Percentiles rank a stretch among this genome's conserved stretches.
Evolutionary conservation across 2,329 filamentous ascomycete genomes (phyloP).

Genomic region (Diaporthe ampelina): DNA sequence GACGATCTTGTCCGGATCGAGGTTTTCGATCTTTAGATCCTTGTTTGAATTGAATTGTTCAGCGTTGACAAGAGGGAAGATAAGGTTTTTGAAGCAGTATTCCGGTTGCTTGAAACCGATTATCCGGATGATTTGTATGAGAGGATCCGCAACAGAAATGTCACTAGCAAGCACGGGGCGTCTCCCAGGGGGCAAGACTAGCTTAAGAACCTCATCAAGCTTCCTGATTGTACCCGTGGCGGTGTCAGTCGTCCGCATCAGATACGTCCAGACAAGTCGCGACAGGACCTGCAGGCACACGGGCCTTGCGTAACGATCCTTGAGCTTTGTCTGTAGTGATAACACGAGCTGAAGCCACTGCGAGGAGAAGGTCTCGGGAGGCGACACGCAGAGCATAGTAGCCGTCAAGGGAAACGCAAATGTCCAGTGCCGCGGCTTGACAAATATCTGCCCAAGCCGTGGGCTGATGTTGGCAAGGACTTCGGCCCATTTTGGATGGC

Average conservation of each 20-base stretch:
- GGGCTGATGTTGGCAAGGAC: constrained; percentile 85
- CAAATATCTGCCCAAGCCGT: constrained; percentile 85
- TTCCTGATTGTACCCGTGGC: constrained; percentile 78
- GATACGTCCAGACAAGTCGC: constrained; percentile 92
- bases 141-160: constrained; percentile 84
- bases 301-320: constrained; percentile 83
- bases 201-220: constrained; percentile 88
- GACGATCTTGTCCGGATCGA: constrained; percentile 98
- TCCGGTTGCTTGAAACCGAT: constrained; percentile 96
- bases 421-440: constrained; percentile 93
- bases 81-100: constrained; percentile 89
- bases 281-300: constrained; percentile 91
- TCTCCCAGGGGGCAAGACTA: constrained; percentile 85
- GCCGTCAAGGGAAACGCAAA: constrained; percentile 90
- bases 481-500: constrained; percentile 86
- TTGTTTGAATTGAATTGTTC: constrained; percentile 84
- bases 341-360: constrained; percentile 90
- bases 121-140: constrained; percentile 94
- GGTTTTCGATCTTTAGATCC: constrained; percentile 88
- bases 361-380: constrained; percentile 83
- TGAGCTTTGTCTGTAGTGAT: constrained; percentile 83
- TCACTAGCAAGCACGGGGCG: constrained; percentile 88
- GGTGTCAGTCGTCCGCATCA: constrained; percentile 86
- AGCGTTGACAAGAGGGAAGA: constrained; percentile 96
- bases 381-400: constrained; percentile 88